These are phyloP conservation scores for Ganoderma lucidum DNA, from an alignment of 1,284 basidiomycete species.

Conservation along the genomic window DNA sequence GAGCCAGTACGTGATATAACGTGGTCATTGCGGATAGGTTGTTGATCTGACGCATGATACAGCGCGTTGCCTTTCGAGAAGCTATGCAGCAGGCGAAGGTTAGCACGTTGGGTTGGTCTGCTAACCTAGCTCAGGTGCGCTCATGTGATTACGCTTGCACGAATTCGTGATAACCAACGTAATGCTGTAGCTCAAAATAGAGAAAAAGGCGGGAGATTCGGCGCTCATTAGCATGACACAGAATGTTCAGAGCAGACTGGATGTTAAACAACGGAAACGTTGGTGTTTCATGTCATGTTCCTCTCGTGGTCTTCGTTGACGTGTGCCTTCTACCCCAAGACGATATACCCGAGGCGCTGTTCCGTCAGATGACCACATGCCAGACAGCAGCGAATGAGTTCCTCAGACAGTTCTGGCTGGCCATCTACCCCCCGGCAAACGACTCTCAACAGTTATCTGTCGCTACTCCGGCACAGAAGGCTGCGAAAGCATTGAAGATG, in stretches of 20 bases:
- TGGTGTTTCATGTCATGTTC: slow-evolving; percentile 31
- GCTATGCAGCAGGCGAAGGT: slow-evolving; percentile 55
- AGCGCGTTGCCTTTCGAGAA: slow-evolving; percentile 52
- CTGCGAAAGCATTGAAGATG: slow-evolving; percentile 87
- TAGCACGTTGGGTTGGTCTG: slow-evolving; percentile 65
- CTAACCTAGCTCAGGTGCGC: slow-evolving; percentile 61
- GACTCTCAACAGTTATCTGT: slow-evolving; percentile 59
- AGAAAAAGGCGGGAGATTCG: slow-evolving; percentile 69
- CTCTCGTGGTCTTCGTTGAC: not conserved
- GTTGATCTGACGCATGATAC: slow-evolving; percentile 14
- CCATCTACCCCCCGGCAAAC: slow-evolving; percentile 80
- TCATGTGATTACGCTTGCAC: slow-evolving; percentile 19
- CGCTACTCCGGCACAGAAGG: slow-evolving; percentile 69
- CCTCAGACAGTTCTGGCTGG: slow-evolving; percentile 94
- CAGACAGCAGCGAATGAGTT: slow-evolving; percentile 97
- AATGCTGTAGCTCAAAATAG: slow-evolving; percentile 57
- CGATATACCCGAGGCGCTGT: slow-evolving; percentile 81
- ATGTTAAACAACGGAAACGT: slow-evolving; percentile 72
- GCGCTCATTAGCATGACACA: slow-evolving; percentile 80
- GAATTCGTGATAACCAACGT: too few species aligned
- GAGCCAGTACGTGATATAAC: slow-evolving; percentile 41
- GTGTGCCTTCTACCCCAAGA: slow-evolving; percentile 50
- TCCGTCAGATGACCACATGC: slow-evolving; percentile 85
- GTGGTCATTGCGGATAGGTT: not conserved
- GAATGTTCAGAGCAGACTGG: slow-evolving; percentile 73